Evolutionary conservation across 2,329 filamentous ascomycete genomes (phyloP).

Genomic region (Arthroderma uncinatum): DNA sequence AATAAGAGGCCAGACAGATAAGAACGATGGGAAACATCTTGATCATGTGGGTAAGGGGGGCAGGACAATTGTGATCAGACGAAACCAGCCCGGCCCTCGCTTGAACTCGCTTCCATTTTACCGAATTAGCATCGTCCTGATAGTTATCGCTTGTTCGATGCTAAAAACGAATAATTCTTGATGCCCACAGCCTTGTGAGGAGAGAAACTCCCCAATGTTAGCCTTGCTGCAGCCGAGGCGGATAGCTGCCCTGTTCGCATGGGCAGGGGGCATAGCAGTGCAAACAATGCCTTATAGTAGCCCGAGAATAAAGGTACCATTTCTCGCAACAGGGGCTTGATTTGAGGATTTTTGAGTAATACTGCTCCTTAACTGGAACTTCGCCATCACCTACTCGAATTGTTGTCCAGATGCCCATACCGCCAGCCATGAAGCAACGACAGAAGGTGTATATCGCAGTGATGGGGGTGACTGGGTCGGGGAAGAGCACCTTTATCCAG

Average conservation of each 20-base stretch:
- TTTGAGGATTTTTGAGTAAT: background rate
- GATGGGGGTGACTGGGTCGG: constrained; percentile 34
- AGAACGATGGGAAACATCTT: background rate
- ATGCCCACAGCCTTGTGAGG: background rate
- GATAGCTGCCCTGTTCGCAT: background rate
- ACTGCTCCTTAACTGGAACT: background rate
- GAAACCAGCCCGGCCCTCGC: background rate
- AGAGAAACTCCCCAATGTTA: background rate
- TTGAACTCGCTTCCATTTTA: background rate
- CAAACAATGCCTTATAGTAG: background rate
- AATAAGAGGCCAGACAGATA: background rate
- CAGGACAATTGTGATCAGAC: background rate
- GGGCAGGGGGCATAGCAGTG: background rate
- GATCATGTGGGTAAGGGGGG: background rate
- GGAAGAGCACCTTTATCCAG: constrained; percentile 32
- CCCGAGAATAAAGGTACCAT: background rate
- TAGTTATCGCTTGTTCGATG: background rate
- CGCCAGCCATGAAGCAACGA: background rate
- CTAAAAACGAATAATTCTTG: background rate
- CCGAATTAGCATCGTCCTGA: background rate
- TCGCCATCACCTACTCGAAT: background rate
- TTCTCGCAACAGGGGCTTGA: background rate
- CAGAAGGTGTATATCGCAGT: constrained; percentile 25
- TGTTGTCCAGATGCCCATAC: background rate
- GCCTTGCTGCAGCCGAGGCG: constrained; percentile 1